Conservation (phyloP, 2,329 filamentous ascomycete species). For the Nemania abortiva region DNA sequence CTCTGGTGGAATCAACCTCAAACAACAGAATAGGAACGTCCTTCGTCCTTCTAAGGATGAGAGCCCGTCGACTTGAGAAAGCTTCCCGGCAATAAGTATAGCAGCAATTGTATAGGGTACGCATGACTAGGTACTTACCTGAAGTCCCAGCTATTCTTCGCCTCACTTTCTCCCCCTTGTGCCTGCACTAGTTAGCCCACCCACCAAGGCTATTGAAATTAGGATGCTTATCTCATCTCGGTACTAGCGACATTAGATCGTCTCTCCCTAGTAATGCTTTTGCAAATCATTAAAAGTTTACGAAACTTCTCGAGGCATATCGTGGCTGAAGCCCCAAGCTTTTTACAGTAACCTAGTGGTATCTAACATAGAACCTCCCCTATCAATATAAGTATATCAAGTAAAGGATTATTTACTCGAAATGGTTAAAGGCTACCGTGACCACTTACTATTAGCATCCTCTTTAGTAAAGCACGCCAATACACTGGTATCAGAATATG, state of each 20-base stretch:
- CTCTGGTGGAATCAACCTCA: not conserved
- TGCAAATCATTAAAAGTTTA: slow-evolving; percentile 20
- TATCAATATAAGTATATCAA: not conserved
- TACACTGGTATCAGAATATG: not conserved
- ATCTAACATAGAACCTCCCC: not conserved
- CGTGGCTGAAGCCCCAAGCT: slow-evolving; percentile 21
- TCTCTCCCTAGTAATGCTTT: slow-evolving; percentile 5
- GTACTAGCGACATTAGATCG: slow-evolving; percentile 25
- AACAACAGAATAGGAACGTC: not conserved
- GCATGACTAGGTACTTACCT: not conserved
- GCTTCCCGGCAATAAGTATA: not conserved
- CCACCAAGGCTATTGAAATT: slow-evolving; percentile 30
- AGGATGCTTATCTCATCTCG: slow-evolving; percentile 39
- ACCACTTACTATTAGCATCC: not conserved
- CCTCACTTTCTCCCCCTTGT: slow-evolving; percentile 21
- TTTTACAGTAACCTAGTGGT: not conserved
- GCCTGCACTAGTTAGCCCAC: slow-evolving; percentile 12
- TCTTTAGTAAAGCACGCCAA: not conserved
- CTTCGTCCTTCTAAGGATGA: too few species aligned
- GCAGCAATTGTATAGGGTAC: not conserved
- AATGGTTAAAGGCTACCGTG: not conserved
- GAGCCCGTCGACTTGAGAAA: too few species aligned
- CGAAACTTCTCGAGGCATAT: slow-evolving; percentile 15
- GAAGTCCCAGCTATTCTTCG: not conserved
- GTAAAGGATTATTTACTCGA: slow-evolving; percentile 3